These are phyloP conservation scores for Monosporascus cannonballus DNA, from an alignment of 2,329 filamentous ascomycete species.

Conservation along the genomic window DNA sequence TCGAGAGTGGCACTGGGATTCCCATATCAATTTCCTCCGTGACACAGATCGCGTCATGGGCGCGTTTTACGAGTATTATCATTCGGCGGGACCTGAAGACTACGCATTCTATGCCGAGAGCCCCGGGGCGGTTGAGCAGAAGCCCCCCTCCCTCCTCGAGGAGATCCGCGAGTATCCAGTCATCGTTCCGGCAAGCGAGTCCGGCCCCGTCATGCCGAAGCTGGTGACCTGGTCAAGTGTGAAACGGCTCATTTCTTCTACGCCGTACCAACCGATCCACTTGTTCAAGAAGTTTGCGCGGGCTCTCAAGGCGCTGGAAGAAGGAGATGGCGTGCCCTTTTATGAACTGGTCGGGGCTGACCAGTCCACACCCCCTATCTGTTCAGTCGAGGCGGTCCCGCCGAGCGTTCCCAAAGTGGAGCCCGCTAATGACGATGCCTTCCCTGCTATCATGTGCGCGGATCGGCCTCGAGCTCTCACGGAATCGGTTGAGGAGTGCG, in stretches of 20 bases:
- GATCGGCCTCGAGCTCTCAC: constrained; percentile 28
- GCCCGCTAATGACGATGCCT: constrained; percentile 34
- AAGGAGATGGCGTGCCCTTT: constrained; percentile 38
- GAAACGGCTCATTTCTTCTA: constrained; percentile 34
- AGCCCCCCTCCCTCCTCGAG: constrained; percentile 34
- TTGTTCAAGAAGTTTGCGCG: constrained; percentile 36
- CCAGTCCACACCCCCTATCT: constrained; percentile 16
- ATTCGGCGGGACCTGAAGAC: constrained; percentile 39
- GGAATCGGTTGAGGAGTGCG: constrained; percentile 29
- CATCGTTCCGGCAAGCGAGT: constrained; percentile 27
- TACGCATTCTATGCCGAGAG: constrained; percentile 38
- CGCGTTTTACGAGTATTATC: constrained; percentile 48
- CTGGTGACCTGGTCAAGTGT: constrained; percentile 45
- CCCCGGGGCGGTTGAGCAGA: constrained; percentile 31
- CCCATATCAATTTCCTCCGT: constrained; percentile 40
- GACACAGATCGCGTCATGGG: constrained; percentile 49
- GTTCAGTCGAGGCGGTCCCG: constrained; percentile 23
- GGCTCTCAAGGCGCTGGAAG: constrained; percentile 37
- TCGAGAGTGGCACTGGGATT: constrained; percentile 44
- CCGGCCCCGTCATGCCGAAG: constrained; percentile 36
- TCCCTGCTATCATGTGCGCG: constrained; percentile 40
- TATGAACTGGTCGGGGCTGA: constrained; percentile 25
- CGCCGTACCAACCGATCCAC: constrained; percentile 39
- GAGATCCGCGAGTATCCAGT: constrained; percentile 37
- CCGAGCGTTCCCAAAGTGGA: constrained; percentile 25